phyloP scores from a whole-genome alignment of 495 filamentous ascomycete genomes.

The Acidiella bohemica region DNA sequence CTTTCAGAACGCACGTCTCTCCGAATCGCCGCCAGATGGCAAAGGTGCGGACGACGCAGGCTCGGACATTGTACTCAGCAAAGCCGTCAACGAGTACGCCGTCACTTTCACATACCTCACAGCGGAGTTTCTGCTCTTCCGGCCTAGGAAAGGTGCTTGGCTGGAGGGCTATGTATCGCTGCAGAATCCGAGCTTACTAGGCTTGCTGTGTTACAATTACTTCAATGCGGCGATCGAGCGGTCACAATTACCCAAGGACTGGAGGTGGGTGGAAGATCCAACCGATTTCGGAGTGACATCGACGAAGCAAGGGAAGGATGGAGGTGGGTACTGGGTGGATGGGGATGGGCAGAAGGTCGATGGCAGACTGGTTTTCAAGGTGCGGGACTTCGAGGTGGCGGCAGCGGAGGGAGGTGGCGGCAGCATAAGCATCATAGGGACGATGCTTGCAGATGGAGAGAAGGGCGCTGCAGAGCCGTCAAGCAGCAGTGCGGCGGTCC shows the following conservation, averaged over 20 bases:
- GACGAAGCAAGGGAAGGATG: conserved; percentile 11
- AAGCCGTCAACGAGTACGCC: conserved; percentile 52
- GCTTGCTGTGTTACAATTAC: conserved; percentile 57
- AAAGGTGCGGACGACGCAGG: conserved; percentile 21
- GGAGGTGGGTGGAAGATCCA: conserved; percentile 44
- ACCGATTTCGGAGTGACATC: too few species aligned
- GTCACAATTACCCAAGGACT: conserved; percentile 49
- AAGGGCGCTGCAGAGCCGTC: too few species aligned
- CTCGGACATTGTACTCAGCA: conserved; percentile 35
- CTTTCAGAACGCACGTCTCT: conserved; percentile 43
- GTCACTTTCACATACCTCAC: conserved; percentile 57
- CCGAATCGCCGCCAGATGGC: conserved; percentile 20
- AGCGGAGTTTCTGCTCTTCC: conserved; percentile 58
- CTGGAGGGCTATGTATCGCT: conserved; percentile 58
- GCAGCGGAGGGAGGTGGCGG: conserved; percentile 5
- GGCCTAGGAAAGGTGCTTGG: conserved; percentile 42
- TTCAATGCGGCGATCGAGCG: conserved; percentile 61
- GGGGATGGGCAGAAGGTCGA: conserved; percentile 47
- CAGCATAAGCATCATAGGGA: conserved; percentile 12
- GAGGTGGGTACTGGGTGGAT: conserved; percentile 49
- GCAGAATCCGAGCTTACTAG: conserved; percentile 58
- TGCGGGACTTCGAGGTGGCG: conserved; percentile 49
- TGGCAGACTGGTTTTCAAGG: conserved; percentile 46
- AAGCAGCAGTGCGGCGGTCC: too few species aligned
- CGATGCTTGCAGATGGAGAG: too few species aligned